A percentile compares a stretch with the other conserved stretches of the same genome.
Evolutionary conservation across 2,329 filamentous ascomycete species (phyloP).

Genomic region (Talaromyces sp.): DNA sequence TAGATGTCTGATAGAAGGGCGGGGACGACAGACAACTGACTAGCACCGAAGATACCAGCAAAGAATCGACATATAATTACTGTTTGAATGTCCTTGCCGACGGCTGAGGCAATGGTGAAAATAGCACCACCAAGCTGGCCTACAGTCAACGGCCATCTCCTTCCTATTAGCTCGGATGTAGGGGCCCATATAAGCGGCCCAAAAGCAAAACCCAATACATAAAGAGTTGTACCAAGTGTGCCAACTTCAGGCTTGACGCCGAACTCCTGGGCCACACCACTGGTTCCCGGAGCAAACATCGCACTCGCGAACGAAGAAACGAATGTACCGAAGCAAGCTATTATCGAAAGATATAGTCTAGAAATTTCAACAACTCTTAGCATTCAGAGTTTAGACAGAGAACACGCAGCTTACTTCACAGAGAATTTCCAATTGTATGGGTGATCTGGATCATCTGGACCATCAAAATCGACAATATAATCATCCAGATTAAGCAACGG

Average conservation of each 20-base stretch:
- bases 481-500: conserved; percentile 43
- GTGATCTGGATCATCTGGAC: conserved; percentile 44
- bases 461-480: conserved; percentile 52
- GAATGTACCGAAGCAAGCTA: conserved; percentile 43
- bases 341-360: conserved; percentile 20
- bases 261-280: conserved; percentile 46
- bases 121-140: conserved; percentile 38
- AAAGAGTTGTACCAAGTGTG: conserved; percentile 43
- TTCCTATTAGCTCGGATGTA: conserved; percentile 54
- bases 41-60: conserved; percentile 40
- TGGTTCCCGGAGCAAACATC: conserved; percentile 64
- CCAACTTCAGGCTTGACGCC: conserved; percentile 39
- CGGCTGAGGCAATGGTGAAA: conserved; percentile 43
- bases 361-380: not conserved
- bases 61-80: conserved; percentile 44
- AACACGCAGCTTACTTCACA: conserved; percentile 32
- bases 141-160: conserved; percentile 47
- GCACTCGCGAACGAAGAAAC: conserved; percentile 48
- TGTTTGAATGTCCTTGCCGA: conserved; percentile 35
- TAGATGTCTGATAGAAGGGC: conserved; percentile 46
- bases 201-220: conserved; percentile 50
- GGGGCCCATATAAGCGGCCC: conserved; percentile 61
- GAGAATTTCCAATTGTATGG: conserved; percentile 47
- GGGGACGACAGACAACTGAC: conserved; percentile 39
- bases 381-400: not conserved